Evolutionary conservation across 2,329 filamentous ascomycete species (phyloP), one percentile per base, ranked within the genome.

Genomic region (Exophiala dermatitidis): DNA sequence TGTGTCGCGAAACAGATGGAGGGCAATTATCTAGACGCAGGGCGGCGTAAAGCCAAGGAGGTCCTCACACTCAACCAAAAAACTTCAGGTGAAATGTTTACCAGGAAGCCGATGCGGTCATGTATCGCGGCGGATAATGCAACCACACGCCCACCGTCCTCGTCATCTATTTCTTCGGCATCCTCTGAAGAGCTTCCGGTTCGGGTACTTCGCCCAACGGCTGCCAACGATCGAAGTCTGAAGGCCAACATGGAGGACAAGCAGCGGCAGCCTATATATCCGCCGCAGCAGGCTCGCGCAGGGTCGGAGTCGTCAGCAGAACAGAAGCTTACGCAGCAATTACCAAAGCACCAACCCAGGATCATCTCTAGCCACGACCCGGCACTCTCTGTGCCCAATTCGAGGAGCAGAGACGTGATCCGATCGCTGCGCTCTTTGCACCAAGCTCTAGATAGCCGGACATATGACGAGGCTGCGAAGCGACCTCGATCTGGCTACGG

Each of bases 131-230:
- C 45, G 33, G 48, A 50, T 5, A 48, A 48, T 32, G 48, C 44
- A 19, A 52, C 48, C 19, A 26, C 45, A 4, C 55, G 52, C 9
- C 42, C 51, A 4, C 34, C 36, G n/a, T 54, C 51, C 5, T 54
- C 55, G 3, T 58, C 50, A n/a, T 51, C 52, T 9, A 31, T 7
- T 7, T 55, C 67, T 26, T 61, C 63, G 6, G 68, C 69, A 31
- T 67, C 69, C 1, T 60, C 72, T 2, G 67, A 65, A 1, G 71
- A 73, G 34, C 64, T 70, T 12, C 70, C 71, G 3, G 69, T 72
- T 43, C 66, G 71, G 19, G 45, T 46, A 7, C 29, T 54, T 31
- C 44, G 52, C 30, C 51, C 52, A 3, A 57, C 51, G 6, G 53
- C 34, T 34, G 57, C 41, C 30, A 57, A 59, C 30, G 54, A 57